Evolutionary conservation across 2,329 filamentous ascomycete genomes (phyloP), one percentile per base, ranked within the genome.

Genomic region (Talaromyces sp.): DNA sequence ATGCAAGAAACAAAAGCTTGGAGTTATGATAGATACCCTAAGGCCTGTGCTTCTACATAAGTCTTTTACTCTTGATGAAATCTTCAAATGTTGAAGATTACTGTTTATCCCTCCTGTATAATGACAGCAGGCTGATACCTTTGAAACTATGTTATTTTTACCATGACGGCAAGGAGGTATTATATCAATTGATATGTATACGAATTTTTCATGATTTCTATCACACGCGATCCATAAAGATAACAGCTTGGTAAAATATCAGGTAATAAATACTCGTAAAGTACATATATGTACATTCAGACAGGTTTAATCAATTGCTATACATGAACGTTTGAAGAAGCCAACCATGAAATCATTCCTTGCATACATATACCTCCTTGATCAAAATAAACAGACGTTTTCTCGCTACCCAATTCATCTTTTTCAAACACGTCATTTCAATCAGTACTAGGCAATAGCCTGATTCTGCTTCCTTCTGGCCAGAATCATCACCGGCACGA

Each of bases 401-500:
- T 2, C 9, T n/a, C n/a, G n/a, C n/a, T n/a, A n/a, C n/a, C 49
- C 26, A n/a, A 26, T 31, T 24, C 21, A 29, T 55, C n/a, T 38
- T n/a, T n/a, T n/a, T n/a, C n/a, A n/a, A n/a, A n/a, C n/a, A n/a
- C n/a, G n/a, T n/a, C n/a, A n/a, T 46, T 21, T 9, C 14, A 46
- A 24, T 21, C n/a, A 11, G 43, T 14, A 17, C 43, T 46, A 46
- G n/a, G 19, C 21, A 2, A 46, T 46, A 21, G 19, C 43, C 19
- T 46, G 43, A 24, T 24, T 55, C 11, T 55, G 29, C 50, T 53
- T 64, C 56, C 17, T 66, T 19, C 31, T 21, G 21, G 55, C 65
- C 26, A 61, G 11, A 52, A 58, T 51, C 58, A 69, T 62, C 11
- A 72, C 66, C 4, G 70, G 67, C 10, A 65, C 65, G 35, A 75